A percentile compares a stretch with the other conserved stretches of the same genome.
phyloP scores from a whole-genome alignment of 2,329 filamentous ascomycete species.

The Rutstroemia sydowiana region DNA sequence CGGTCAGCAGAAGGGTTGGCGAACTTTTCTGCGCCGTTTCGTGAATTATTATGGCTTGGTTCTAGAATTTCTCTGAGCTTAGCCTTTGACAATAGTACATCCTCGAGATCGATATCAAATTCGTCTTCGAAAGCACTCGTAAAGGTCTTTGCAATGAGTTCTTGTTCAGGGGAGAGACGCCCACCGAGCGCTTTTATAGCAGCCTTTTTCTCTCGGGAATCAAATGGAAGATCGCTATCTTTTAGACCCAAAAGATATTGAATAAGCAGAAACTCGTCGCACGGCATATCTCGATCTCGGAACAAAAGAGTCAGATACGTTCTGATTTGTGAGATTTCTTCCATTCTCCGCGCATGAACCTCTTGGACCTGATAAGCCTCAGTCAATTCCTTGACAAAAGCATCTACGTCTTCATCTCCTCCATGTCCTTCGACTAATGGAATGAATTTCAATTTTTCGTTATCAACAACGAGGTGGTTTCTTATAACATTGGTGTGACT shows the following conservation, averaged over 20 bases:
- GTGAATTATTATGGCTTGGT: not conserved
- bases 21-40: not conserved
- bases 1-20: constrained; percentile 5
- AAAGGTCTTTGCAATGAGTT: constrained; percentile 11
- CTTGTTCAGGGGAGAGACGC: not conserved
- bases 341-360: constrained; percentile 13
- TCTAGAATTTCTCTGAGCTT: constrained; percentile 22
- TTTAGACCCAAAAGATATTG: constrained; percentile 15
- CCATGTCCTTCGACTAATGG: constrained; percentile 16
- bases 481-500: constrained; percentile 20
- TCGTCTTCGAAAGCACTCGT: constrained; percentile 15
- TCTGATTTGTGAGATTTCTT: constrained; percentile 14
- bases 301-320: constrained; percentile 17
- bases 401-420: constrained; percentile 6
- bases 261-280: constrained; percentile 13
- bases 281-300: constrained; percentile 13
- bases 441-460: constrained; percentile 23
- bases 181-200: constrained; percentile 12
- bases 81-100: constrained; percentile 17
- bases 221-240: constrained; percentile 5
- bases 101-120: constrained; percentile 13
- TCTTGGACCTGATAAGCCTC: constrained; percentile 12
- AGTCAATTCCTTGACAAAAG: constrained; percentile 19
- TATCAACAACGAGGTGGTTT: constrained; percentile 23
- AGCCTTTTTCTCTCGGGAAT: constrained; percentile 8